Evolutionary conservation across 2,329 filamentous ascomycete species (phyloP).

Genomic region (Daldinia eschscholtzii): DNA sequence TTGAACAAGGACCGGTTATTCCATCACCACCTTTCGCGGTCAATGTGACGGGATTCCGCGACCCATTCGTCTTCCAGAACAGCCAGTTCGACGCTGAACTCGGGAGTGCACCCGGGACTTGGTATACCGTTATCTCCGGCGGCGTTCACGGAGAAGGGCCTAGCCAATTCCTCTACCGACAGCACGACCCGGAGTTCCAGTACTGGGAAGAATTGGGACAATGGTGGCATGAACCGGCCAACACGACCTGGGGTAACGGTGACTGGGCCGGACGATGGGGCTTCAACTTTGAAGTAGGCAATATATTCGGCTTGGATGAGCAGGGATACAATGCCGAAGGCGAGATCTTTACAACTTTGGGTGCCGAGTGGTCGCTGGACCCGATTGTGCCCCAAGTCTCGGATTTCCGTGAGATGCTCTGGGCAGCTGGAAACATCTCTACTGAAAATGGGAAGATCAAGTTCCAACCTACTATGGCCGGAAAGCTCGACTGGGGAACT

Average conservation of each 20-base stretch:
- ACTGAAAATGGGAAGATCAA: constrained; percentile 49
- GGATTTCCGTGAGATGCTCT: constrained; percentile 57
- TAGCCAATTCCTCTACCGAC: constrained; percentile 57
- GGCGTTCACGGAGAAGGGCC: constrained; percentile 57
- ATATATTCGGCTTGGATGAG: constrained; percentile 57
- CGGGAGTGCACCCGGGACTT: constrained; percentile 53
- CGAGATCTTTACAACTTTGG: constrained; percentile 57
- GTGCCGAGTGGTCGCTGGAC: constrained; percentile 58
- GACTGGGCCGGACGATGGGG: constrained; percentile 55
- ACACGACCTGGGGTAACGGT: constrained; percentile 54
- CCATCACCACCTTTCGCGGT: constrained; percentile 55
- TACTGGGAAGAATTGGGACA: constrained; percentile 52
- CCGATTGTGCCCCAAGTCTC: constrained; percentile 57
- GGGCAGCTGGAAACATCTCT: constrained; percentile 55
- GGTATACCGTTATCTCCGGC: constrained; percentile 57
- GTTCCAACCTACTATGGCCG: constrained; percentile 58
- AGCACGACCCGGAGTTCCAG: constrained; percentile 54
- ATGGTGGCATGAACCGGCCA: constrained; percentile 58
- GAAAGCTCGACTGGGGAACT: constrained; percentile 57
- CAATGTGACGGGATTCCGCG: constrained; percentile 59
- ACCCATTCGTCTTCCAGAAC: constrained; percentile 59
- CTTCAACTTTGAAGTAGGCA: constrained; percentile 62
- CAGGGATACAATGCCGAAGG: constrained; percentile 56
- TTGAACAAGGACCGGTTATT: constrained; percentile 55
- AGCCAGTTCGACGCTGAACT: constrained; percentile 54